A percentile compares a stretch with the other conserved stretches of the same genome.
Conservation (phyloP, 805 yeast species). For the Myxozyma mucilagina region DNA sequence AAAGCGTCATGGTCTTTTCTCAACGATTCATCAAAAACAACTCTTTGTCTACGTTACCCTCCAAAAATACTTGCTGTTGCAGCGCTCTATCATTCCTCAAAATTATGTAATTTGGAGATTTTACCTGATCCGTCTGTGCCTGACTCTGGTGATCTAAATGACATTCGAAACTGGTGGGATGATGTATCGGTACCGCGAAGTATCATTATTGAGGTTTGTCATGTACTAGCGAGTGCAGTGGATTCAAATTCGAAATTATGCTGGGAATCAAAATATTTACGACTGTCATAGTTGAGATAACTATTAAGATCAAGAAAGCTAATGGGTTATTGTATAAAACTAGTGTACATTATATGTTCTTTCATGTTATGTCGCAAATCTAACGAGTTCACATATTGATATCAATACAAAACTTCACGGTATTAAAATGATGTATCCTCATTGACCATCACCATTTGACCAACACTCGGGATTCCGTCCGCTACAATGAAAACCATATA, state of each 20-base stretch:
- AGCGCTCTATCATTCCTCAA: constrained; percentile 42
- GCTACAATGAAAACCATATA: constrained; percentile 26
- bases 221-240: constrained; percentile 33
- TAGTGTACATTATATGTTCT: too few relatives aligned
- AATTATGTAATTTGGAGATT: constrained; percentile 9
- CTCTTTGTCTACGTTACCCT: constrained; percentile 39
- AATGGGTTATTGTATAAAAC: too few relatives aligned
- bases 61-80: constrained; percentile 43
- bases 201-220: constrained; percentile 31
- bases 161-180: constrained; percentile 24
- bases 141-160: not conserved
- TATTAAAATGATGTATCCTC: constrained; percentile 9
- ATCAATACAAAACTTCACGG: not conserved
- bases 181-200: constrained; percentile 23
- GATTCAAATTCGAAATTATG: constrained; percentile 5
- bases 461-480: constrained; percentile 27
- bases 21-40: constrained; percentile 44
- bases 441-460: constrained; percentile 21
- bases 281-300: not conserved
- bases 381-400: too few relatives aligned
- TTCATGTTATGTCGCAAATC: too few relatives aligned
- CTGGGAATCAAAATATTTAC: not conserved
- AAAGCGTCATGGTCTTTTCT: constrained; percentile 43
- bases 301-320: not conserved
- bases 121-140: constrained; percentile 2